These are phyloP conservation scores for Cordyceps sp. DNA, from an alignment of 2,329 filamentous ascomycete species.

Conservation along the genomic window DNA sequence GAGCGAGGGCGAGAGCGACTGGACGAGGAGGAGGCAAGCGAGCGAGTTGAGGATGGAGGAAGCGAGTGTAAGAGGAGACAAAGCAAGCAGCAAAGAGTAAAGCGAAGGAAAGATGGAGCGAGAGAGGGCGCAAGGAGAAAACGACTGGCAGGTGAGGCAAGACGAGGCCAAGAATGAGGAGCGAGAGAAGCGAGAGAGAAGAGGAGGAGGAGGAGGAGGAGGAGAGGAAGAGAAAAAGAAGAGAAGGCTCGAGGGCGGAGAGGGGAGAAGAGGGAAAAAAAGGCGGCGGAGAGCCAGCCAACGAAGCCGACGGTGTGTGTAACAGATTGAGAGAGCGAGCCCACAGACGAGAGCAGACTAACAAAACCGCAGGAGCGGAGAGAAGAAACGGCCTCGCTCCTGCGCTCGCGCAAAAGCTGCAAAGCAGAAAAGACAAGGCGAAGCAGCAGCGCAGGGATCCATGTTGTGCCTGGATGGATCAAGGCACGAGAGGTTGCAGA, in stretches of 20 bases:
- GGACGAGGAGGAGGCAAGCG: slow-evolving; percentile 3
- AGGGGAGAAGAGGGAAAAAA: slow-evolving; percentile 3
- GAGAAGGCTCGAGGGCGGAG: not conserved
- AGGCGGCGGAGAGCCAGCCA: not conserved
- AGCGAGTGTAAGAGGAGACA: not conserved
- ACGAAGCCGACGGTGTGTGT: no score
- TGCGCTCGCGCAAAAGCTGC: not conserved
- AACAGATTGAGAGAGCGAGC: not conserved
- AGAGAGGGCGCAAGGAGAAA: slow-evolving; percentile 6
- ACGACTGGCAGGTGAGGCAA: not conserved
- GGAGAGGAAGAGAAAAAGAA: not conserved
- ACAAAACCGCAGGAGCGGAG: not conserved
- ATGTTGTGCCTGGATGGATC: slow-evolving; percentile 2
- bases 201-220: slow-evolving; percentile 4
- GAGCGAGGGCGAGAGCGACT: slow-evolving; percentile 3
- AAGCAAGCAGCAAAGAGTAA: slow-evolving; percentile 3
- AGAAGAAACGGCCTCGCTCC: no score
- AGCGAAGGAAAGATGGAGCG: slow-evolving; percentile 2
- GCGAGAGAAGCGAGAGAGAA: slow-evolving; percentile 4
- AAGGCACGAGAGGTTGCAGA: slow-evolving; percentile 1
- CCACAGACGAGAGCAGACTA: not conserved
- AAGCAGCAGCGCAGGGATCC: slow-evolving; percentile 1
- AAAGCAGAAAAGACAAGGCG: slow-evolving; percentile 1
- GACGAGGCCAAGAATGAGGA: not conserved
- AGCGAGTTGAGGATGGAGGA: slow-evolving; percentile 1